Base-by-base conservation (phyloP, 805 yeast species). In the Cyberlindnera galapagoensis region DNA sequence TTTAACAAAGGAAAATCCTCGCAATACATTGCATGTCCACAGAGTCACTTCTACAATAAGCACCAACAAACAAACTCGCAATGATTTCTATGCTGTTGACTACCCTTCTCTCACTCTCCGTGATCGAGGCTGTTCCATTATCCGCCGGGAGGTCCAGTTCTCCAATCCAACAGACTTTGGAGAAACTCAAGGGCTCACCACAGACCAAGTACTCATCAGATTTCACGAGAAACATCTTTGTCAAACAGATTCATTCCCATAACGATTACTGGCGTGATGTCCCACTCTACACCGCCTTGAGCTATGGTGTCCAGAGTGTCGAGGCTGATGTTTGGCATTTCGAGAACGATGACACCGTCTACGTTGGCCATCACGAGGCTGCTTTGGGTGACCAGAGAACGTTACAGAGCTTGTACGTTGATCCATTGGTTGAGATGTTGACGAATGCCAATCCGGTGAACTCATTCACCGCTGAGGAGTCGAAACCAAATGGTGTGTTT, bases 241-340 rank as follows among this genome's bases (percentile, higher is more conserved):
- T 51, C 27, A 51, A 53, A 28, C 61, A 63, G 24, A 61, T 78
- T 24, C 87, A 80, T 49, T 75, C 84, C 1, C 88, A 80, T 51
- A 80, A 80, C 46, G 86, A 80, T 52, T 80, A 79, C 54, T 78
- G 85, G 83, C 59, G 86, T 44, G 51, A 56, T 10, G 52, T 63
- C 9, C 85, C 86, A 1, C 56, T 80, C 5, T 63, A 66, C 33
- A 77, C 76, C 34, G 86, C 84, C 0, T 50, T 67, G 9, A 52
- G 59, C 2, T 43, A 47, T 24, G 87, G 86, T 6, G 69, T 70
- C 18, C 65, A 65, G 30, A 71, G 81, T 31, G 65, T 79, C 3
- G 87, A 80, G 52, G 79, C 80, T 12, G 87, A 80, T 46, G 67
- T 77, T 14, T 78, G 81, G 83, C 58, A 54, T 28, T 45, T 51